Conservation (phyloP, 495 filamentous ascomycete genomes). For the Sporormia fimetaria region DNA sequence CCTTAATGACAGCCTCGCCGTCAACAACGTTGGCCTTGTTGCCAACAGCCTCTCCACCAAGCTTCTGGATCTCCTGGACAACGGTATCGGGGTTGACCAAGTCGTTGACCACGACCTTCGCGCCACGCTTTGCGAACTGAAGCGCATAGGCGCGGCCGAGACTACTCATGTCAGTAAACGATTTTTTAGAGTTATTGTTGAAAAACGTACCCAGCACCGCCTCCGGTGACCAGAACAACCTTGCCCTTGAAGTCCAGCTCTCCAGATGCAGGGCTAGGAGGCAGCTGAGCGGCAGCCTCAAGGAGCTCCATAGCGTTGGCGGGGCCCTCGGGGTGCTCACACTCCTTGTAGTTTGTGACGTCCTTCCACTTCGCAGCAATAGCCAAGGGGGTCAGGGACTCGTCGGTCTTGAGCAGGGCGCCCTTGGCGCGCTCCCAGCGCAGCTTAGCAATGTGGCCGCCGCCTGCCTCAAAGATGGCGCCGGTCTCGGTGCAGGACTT, state of each 20-base stretch:
- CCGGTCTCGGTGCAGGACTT: constrained; percentile 84
- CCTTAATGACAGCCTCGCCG: constrained; percentile 84
- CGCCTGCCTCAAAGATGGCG: constrained; percentile 85
- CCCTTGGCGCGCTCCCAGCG: constrained; percentile 93
- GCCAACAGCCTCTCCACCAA: constrained; percentile 82
- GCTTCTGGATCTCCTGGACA: constrained; percentile 81
- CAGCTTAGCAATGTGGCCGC: constrained; percentile 85
- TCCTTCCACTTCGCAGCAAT: constrained; percentile 80
- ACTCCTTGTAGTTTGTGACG: constrained; percentile 76
- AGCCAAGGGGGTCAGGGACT: constrained; percentile 75
- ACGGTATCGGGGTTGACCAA: constrained; percentile 84
- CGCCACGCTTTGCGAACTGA: constrained; percentile 81
- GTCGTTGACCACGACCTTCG: constrained; percentile 89
- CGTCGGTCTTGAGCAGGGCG: constrained; percentile 80
- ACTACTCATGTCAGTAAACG: constrained; percentile 33
- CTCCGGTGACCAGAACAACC: constrained; percentile 87
- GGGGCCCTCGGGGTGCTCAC: constrained; percentile 72
- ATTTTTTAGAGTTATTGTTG: constrained; percentile 8
- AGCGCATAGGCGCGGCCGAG: constrained; percentile 89
- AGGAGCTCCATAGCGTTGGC: constrained; percentile 82
- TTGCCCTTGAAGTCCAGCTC: constrained; percentile 80
- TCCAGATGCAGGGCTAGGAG: constrained; percentile 54
- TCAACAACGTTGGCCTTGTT: constrained; percentile 93
- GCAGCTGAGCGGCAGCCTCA: constrained; percentile 71
- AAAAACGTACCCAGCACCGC: constrained; percentile 63